These are phyloP conservation scores for Psilocybe subaeruginosa DNA, from an alignment of 768 basidiomycete genomes.

Conservation along the genomic window DNA sequence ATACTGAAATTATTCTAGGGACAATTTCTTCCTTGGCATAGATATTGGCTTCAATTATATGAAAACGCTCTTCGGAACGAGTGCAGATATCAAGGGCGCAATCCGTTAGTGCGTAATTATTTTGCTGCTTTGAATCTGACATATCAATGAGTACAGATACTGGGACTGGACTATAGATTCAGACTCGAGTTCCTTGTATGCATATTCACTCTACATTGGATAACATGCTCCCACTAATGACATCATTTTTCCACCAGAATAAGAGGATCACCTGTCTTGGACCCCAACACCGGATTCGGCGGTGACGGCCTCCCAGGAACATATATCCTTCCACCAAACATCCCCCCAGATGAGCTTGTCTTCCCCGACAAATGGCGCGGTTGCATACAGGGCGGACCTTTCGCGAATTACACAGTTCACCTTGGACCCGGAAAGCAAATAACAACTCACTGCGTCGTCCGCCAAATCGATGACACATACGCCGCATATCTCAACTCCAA, in stretches of 20 bases:
- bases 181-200: constrained; percentile 15
- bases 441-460: constrained; percentile 36
- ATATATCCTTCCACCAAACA: constrained; percentile 8
- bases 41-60: constrained; percentile 31
- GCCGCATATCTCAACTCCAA: constrained; percentile 21
- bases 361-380: constrained; percentile 20
- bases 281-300: too few relatives aligned
- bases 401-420: constrained; percentile 31
- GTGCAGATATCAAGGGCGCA: constrained; percentile 35
- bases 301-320: too few relatives aligned
- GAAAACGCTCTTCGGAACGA: constrained; percentile 37
- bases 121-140: too few relatives aligned
- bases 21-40: constrained; percentile 41
- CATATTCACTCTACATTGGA: not conserved
- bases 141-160: constrained; percentile 25
- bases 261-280: too few relatives aligned
- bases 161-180: constrained; percentile 45
- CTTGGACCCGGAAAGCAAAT: constrained; percentile 36
- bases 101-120: constrained; percentile 27
- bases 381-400: constrained; percentile 36
- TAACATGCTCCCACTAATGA: not conserved
- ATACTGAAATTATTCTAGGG: constrained; percentile 23
- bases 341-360: constrained; percentile 16
- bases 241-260: too few relatives aligned
- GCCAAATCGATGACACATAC: constrained; percentile 31